phyloP scores from a whole-genome alignment of 2,329 filamentous ascomycete genomes.

The Cadophora luteo-olivacea region DNA sequence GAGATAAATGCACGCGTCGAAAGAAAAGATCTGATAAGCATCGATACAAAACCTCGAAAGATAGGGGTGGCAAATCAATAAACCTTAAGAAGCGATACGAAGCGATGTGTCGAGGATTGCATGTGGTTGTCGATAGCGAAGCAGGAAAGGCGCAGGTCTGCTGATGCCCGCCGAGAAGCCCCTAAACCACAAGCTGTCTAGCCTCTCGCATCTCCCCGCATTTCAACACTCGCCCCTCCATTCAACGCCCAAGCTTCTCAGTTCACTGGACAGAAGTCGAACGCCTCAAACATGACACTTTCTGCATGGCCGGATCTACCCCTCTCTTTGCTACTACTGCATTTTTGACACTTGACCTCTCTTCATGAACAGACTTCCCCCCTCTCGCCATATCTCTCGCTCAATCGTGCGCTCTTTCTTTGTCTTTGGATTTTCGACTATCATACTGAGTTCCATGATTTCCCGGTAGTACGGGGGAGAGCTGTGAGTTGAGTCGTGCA shows the following conservation, averaged over 20 bases:
- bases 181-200: background rate
- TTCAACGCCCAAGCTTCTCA: background rate
- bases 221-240: constrained; percentile 12
- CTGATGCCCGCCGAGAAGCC: background rate
- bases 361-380: too few relatives aligned
- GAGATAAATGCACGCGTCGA: background rate
- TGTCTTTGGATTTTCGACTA: constrained; percentile 1
- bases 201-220: constrained; percentile 3
- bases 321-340: constrained; percentile 3
- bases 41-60: background rate
- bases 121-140: background rate
- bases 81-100: constrained; percentile 43
- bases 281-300: constrained; percentile 3
- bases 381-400: constrained; percentile 38
- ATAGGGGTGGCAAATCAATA: constrained; percentile 23
- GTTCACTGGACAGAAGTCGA: background rate
- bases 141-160: background rate
- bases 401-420: constrained; percentile 28
- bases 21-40: background rate
- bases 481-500: background rate
- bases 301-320: background rate
- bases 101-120: background rate
- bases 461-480: constrained; percentile 20
- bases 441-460: constrained; percentile 26
- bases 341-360: background rate